Conservation (phyloP, 192 early-diverging fungal genomes). For the Backusella morwellensis region DNA sequence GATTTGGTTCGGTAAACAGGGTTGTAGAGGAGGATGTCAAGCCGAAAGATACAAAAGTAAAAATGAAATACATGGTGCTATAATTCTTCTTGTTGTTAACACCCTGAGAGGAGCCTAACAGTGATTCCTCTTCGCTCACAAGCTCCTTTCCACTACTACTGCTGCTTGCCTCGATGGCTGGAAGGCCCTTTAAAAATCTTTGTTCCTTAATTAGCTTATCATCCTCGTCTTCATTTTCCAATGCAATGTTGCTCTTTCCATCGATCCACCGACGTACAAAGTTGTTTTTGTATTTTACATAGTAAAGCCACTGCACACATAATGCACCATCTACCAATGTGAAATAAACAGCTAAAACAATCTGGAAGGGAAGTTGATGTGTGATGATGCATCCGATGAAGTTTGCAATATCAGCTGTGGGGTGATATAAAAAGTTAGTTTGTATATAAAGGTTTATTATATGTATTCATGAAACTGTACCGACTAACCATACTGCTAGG, state of each 20-base stretch:
- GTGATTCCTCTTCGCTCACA: background rate
- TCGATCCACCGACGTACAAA: slow-evolving; percentile 16
- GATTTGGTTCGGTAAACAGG: background rate
- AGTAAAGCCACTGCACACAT: slow-evolving; percentile 31
- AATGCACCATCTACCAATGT: slow-evolving; percentile 24
- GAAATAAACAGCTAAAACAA: slow-evolving; percentile 30
- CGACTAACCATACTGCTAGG: slow-evolving; percentile 58
- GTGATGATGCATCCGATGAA: slow-evolving; percentile 68
- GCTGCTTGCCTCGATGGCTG: background rate
- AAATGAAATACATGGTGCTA: background rate
- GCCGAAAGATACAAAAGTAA: slow-evolving; percentile 4
- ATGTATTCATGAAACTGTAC: slow-evolving; percentile 13
- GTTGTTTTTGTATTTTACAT: slow-evolving; percentile 21
- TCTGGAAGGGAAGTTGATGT: slow-evolving; percentile 68
- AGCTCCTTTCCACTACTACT: slow-evolving; percentile 6
- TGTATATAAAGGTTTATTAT: background rate
- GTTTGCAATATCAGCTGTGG: slow-evolving; percentile 65
- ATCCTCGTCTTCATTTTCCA: background rate
- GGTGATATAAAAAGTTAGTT: background rate
- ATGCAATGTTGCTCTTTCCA: background rate
- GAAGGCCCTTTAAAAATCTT: background rate
- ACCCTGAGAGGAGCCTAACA: background rate
- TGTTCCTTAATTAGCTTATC: background rate
- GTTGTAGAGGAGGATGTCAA: background rate
- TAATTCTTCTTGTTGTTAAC: background rate